These are phyloP conservation scores for Scheffersomyces parashehatae DNA, from an alignment of 1,139 yeast genomes.

Conservation along the genomic window DNA sequence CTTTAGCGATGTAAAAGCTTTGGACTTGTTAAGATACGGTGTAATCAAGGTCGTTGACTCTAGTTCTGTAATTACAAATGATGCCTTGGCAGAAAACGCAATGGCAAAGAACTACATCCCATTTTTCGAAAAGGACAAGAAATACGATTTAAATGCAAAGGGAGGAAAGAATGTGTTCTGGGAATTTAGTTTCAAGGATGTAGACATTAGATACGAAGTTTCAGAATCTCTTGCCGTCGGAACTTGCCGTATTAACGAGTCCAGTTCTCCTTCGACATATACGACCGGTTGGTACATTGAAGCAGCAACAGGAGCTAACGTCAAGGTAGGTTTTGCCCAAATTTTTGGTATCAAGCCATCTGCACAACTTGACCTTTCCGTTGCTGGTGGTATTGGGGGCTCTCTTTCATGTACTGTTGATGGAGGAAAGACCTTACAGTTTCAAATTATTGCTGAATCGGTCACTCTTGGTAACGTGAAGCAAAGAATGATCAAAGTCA, in stretches of 20 bases:
- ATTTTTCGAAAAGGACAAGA: neutral
- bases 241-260: constrained; percentile 9
- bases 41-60: constrained; percentile 6
- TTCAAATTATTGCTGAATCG: constrained; percentile 18
- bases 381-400: constrained; percentile 19
- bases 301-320: constrained; percentile 14
- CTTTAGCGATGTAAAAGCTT: constrained; percentile 6
- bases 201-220: constrained; percentile 1
- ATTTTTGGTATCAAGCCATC: constrained; percentile 16
- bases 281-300: constrained; percentile 25
- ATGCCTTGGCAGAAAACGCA: constrained; percentile 1
- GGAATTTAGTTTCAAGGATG: constrained; percentile 9
- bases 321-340: constrained; percentile 14
- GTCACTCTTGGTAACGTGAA: constrained; percentile 15
- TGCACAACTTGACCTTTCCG: constrained; percentile 10
- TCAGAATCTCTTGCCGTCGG: constrained; percentile 12
- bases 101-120: neutral
- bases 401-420: constrained; percentile 20
- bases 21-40: constrained; percentile 6
- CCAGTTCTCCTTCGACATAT: constrained; percentile 17
- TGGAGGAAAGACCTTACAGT: constrained; percentile 22
- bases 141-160: neutral
- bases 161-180: constrained; percentile 1
- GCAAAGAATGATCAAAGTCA: constrained; percentile 15
- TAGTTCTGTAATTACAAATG: constrained; percentile 10